phyloP scores from a whole-genome alignment of 768 basidiomycete species.

The Macrolepiota fuliginosa region DNA sequence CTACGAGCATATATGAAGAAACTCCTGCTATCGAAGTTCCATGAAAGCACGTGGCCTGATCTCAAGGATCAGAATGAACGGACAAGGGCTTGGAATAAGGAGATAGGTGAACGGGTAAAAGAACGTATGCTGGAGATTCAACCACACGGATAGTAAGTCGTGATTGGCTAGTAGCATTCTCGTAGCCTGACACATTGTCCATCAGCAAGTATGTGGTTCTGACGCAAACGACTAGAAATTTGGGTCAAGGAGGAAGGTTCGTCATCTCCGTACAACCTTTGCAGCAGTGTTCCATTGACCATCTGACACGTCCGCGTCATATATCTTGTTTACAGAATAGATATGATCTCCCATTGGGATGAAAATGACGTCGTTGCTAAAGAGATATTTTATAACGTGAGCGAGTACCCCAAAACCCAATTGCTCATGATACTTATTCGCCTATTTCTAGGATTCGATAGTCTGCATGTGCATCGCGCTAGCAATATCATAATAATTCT shows the following conservation, averaged over 20 bases:
- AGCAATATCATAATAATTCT: constrained; percentile 31
- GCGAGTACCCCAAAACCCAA: constrained; percentile 22
- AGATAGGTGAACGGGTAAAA: constrained; percentile 82
- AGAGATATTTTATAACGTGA: constrained; percentile 77
- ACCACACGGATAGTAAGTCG: constrained; percentile 76
- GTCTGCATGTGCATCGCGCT: constrained; percentile 52
- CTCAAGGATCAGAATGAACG: constrained; percentile 61
- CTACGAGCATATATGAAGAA: constrained; percentile 82
- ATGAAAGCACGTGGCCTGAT: constrained; percentile 64
- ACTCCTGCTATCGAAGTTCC: constrained; percentile 67
- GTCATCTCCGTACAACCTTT: constrained; percentile 8
- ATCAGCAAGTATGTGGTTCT: constrained; percentile 83
- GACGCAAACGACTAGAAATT: constrained; percentile 82
- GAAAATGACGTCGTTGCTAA: constrained; percentile 76
- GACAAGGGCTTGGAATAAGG: constrained; percentile 75
- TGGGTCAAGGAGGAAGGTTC: constrained; percentile 82
- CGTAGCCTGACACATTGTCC: constrained; percentile 10
- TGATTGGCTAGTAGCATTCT: constrained; percentile 8
- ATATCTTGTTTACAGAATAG: constrained; percentile 49
- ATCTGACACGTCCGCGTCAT: background rate
- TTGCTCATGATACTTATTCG: constrained; percentile 13
- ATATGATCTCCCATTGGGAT: constrained; percentile 87
- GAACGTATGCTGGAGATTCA: constrained; percentile 85
- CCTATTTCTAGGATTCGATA: constrained; percentile 55
- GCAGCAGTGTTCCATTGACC: constrained; percentile 10